Percentiles rank a stretch among this genome's conserved stretches.
These are phyloP conservation scores for Hanseniaspora hatyaiensis DNA, from an alignment of 805 yeast genomes.

Conservation along the genomic window DNA sequence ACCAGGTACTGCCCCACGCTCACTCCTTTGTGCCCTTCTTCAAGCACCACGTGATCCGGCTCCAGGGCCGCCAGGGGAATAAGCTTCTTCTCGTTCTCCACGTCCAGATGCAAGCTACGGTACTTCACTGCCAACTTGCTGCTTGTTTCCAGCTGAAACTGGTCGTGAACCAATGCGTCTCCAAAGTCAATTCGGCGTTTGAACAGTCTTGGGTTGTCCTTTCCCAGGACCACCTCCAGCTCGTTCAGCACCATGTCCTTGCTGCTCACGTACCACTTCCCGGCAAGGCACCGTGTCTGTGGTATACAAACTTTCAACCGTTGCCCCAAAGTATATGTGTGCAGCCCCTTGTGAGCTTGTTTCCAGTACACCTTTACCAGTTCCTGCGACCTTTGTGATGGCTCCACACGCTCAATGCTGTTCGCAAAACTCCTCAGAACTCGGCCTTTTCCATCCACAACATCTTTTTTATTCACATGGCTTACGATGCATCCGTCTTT, in stretches of 20 bases:
- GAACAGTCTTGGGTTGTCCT: constrained; percentile 46
- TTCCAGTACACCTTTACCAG: constrained; percentile 2
- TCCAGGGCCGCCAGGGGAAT: background rate
- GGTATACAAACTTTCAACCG: constrained; percentile 67
- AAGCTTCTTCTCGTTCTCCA: background rate
- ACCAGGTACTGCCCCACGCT: constrained; percentile 5
- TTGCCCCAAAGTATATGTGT: constrained; percentile 96
- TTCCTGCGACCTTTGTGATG: background rate
- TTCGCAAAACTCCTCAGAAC: background rate
- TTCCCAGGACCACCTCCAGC: constrained; percentile 65
- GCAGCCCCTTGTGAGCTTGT: constrained; percentile 61
- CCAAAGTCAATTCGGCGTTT: background rate
- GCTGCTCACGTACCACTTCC: constrained; percentile 77
- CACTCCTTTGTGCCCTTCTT: background rate
- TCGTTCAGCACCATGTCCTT: constrained; percentile 57
- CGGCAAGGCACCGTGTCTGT: constrained; percentile 72
- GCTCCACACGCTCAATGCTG: background rate
- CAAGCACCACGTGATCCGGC: background rate
- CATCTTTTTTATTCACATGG: constrained; percentile 28
- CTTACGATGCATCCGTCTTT: constrained; percentile 56
- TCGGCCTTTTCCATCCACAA: constrained; percentile 68
- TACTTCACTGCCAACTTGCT: background rate
- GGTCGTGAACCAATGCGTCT: background rate
- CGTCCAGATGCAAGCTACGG: constrained; percentile 1
- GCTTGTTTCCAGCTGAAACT: background rate